Conservation (phyloP, 2,329 filamentous ascomycete species). For the Ophiostoma australiae region DNA sequence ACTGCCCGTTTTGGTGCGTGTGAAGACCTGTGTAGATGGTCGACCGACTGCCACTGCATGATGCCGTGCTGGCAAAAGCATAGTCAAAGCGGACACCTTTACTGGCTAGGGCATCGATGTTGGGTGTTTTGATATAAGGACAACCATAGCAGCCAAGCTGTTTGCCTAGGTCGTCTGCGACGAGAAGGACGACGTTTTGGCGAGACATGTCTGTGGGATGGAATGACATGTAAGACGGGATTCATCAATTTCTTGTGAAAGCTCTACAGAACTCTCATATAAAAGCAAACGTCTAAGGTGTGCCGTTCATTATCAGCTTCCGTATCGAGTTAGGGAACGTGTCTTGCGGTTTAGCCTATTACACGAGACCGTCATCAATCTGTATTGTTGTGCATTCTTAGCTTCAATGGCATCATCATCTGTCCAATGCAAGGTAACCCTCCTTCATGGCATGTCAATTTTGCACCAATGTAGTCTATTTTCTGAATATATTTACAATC, state of each 20-base stretch:
- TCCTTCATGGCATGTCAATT: neutral
- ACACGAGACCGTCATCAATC: neutral
- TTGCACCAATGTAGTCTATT: neutral
- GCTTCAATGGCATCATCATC: conserved; percentile 11
- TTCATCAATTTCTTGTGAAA: neutral
- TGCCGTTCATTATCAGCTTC: neutral
- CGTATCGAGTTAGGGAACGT: neutral
- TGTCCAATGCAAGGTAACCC: neutral
- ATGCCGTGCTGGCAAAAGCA: conserved; percentile 44
- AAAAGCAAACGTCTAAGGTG: neutral
- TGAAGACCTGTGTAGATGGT: conserved; percentile 48
- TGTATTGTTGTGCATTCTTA: conserved; percentile 1
- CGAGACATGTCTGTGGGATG: conserved; percentile 1
- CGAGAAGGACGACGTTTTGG: conserved; percentile 24
- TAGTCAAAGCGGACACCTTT: conserved; percentile 37
- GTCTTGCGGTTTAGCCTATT: neutral
- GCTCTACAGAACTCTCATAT: neutral
- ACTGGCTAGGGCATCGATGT: conserved; percentile 40
- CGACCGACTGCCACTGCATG: conserved; percentile 44
- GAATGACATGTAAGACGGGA: neutral
- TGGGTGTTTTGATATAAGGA: conserved; percentile 35
- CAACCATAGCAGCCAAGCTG: conserved; percentile 20
- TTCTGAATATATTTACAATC: neutral
- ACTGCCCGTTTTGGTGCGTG: conserved; percentile 46
- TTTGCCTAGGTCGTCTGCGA: conserved; percentile 9